Evolutionary conservation across 306 rosid species (phyloP), one percentile per base, ranked within the genome.

Genomic region (Medicago ruthenica): DNA sequence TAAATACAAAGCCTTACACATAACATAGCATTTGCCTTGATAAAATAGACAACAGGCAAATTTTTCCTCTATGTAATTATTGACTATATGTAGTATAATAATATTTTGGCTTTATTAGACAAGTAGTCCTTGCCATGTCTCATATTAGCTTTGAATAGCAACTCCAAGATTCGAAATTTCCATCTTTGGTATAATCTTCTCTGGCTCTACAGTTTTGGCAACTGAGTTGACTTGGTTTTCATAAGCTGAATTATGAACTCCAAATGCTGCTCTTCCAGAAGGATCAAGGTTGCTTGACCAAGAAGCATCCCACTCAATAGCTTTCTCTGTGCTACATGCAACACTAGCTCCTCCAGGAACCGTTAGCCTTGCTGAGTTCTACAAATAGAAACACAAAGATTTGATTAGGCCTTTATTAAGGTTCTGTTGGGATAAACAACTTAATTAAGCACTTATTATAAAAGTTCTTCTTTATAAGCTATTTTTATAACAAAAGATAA

Each of bases 291-390:
- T 92, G 48, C 74, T 86, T 0, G 92, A 86, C 99, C 99, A 96
- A 1, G 92, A 53, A 41, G 91, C 97, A 39, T 96, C 97, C 99
- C 99, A 96, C 53, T 88, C 97, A 11, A 96, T 79, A 7, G 99
- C 98, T 70, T 87, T 89, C 0, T 96, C 97, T 0, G 99, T 96
- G 88, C 98, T 96, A 40, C 99, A 96, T 3, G 99, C 99, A 9
- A 96, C 77, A 83, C 92, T 96, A 11, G 98, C 84, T 74, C 98
- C 98, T 71, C 99, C 98, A 0, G 99, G 99, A 75, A 96, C 98
- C 1, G 89, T 90, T 24, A 84, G 88, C 83, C 86, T 79, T 5
- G 98, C 98, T 0, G 98, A 90, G 86, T 96, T 92, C 98, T 96
- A 85, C 74, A 82, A 41, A 31, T 27, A 51, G 10, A 4, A 34